These are phyloP conservation scores for Cochlearia excelsa DNA, from an alignment of 345 rosid species.

Conservation along the genomic window DNA sequence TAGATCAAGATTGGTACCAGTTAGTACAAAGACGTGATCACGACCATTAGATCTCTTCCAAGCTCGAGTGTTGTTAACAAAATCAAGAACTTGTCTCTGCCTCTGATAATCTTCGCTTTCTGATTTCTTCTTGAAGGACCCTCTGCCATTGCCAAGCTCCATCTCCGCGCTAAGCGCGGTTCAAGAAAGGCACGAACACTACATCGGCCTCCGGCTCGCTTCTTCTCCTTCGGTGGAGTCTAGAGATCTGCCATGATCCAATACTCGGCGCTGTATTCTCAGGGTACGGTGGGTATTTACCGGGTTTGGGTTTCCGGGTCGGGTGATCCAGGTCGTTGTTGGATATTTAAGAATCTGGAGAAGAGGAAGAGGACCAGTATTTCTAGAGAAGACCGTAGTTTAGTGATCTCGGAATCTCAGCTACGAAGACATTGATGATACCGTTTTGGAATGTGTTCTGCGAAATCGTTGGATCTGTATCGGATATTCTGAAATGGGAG, in stretches of 20 bases:
- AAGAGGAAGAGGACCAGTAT: slow-evolving; percentile 69
- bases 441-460: slow-evolving; percentile 24
- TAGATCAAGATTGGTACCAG: slow-evolving; percentile 43
- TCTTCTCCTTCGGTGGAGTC: slow-evolving; percentile 50
- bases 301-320: slow-evolving; percentile 29
- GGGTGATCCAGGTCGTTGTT: slow-evolving; percentile 64
- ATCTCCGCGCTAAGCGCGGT: slow-evolving; percentile 84
- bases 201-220: slow-evolving; percentile 61
- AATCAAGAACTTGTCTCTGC: slow-evolving; percentile 65
- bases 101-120: slow-evolving; percentile 74
- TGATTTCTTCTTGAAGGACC: slow-evolving; percentile 58
- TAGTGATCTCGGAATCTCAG: slow-evolving; percentile 80
- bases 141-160: slow-evolving; percentile 75
- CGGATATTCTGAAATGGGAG: slow-evolving; percentile 9
- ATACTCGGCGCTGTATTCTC: slow-evolving; percentile 96
- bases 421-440: slow-evolving; percentile 67
- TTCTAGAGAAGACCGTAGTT: slow-evolving; percentile 72
- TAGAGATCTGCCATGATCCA: slow-evolving; percentile 91
- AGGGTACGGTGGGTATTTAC: slow-evolving; percentile 34
- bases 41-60: slow-evolving; percentile 81
- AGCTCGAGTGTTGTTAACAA: slow-evolving; percentile 57
- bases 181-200: slow-evolving; percentile 85
- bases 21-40: slow-evolving; percentile 94
- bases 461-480: slow-evolving; percentile 12
- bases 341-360: slow-evolving; percentile 65